Conservation (phyloP, 1,284 basidiomycete genomes). For the Ustilago loliicola region DNA sequence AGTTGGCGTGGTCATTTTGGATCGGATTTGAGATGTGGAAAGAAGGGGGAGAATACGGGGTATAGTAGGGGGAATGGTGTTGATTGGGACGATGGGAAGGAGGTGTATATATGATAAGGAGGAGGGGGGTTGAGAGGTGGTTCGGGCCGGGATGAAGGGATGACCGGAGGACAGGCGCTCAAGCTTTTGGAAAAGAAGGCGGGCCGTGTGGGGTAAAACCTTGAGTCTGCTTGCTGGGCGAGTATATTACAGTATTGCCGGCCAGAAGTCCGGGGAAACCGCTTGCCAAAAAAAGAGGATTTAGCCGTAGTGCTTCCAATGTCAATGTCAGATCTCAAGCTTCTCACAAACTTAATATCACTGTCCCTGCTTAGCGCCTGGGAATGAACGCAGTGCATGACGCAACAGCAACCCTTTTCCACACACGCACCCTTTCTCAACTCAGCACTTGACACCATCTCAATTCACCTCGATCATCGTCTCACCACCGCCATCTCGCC, state of each 20-base stretch:
- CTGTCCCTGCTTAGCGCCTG: background rate
- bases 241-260: too few relatives aligned
- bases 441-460: conserved; percentile 12
- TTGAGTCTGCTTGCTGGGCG: too few relatives aligned
- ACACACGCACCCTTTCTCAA: background rate
- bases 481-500: too few relatives aligned
- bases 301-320: background rate
- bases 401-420: background rate
- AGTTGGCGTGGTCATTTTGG: conserved; percentile 22
- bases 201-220: too few relatives aligned
- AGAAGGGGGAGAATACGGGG: background rate
- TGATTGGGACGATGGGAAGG: background rate
- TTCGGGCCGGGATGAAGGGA: background rate
- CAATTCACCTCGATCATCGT: background rate
- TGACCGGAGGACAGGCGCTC: background rate
- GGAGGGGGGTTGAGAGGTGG: background rate
- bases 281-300: background rate
- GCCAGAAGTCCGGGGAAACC: background rate
- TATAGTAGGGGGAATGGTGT: background rate
- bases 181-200: too few relatives aligned
- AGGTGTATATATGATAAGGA: background rate
- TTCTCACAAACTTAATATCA: background rate
- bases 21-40: background rate
- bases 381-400: background rate
- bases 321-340: background rate